A percentile compares a stretch with the other conserved stretches of the same genome.
These are phyloP conservation scores for Ascoidea rubescens DNA, from an alignment of 805 yeast genomes.

Conservation along the genomic window DNA sequence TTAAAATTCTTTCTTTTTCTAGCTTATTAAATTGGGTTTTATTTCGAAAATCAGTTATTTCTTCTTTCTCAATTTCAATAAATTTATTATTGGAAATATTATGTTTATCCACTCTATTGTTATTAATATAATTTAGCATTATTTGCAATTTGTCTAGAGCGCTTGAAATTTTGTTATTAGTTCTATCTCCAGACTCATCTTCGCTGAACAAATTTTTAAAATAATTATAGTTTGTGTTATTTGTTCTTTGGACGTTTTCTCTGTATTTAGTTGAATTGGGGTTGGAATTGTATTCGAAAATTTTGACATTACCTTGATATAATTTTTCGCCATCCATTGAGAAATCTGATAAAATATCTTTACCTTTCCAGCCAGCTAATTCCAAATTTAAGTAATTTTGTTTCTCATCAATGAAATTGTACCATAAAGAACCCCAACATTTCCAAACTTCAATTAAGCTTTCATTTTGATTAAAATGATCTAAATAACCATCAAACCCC, in stretches of 20 bases:
- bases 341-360: constrained; percentile 9
- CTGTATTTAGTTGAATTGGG: constrained; percentile 7
- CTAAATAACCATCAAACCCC: constrained; percentile 26
- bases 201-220: constrained; percentile 11
- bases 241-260: constrained; percentile 9
- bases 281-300: constrained; percentile 3
- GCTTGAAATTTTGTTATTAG: constrained; percentile 6
- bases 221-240: constrained; percentile 10
- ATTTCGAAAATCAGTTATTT: neutral
- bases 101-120: constrained; percentile 2
- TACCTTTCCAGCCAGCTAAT: constrained; percentile 12
- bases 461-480: constrained; percentile 43
- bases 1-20: constrained; percentile 35
- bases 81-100: neutral
- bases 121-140: neutral
- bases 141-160: constrained; percentile 7
- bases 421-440: constrained; percentile 80
- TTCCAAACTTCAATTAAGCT: constrained; percentile 67
- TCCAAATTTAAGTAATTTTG: constrained; percentile 14
- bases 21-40: constrained; percentile 16
- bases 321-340: constrained; percentile 9
- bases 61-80: neutral
- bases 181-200: constrained; percentile 9
- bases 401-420: constrained; percentile 42
- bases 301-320: neutral